Evolutionary conservation across 148 eudicot species (phyloP).

Genomic region (Vaccinium vitisidaea): DNA sequence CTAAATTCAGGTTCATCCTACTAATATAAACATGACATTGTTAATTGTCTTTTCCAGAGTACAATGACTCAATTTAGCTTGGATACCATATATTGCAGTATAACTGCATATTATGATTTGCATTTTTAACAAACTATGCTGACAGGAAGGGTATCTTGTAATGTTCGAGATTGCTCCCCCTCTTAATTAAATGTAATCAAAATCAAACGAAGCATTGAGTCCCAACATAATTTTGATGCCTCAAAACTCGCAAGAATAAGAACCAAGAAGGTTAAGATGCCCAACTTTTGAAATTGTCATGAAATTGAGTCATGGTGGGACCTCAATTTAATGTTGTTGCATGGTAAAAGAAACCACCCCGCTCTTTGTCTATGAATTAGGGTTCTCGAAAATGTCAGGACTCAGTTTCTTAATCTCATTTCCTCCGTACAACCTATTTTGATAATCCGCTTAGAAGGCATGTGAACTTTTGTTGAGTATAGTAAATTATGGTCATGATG

Average conservation of each 20-base stretch:
- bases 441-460: neutral
- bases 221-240: neutral
- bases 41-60: neutral
- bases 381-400: too few relatives aligned
- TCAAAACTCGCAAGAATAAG: neutral
- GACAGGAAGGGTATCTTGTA: neutral
- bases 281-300: neutral
- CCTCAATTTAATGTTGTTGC: neutral
- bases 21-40: neutral
- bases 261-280: conserved; percentile 5
- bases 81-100: conserved; percentile 7
- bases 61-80: neutral
- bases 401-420: neutral
- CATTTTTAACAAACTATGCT: neutral
- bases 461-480: neutral
- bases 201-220: neutral
- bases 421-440: neutral
- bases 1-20: neutral
- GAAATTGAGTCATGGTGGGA: neutral
- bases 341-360: neutral
- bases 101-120: neutral
- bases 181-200: neutral
- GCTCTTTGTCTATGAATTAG: neutral
- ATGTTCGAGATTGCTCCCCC: neutral
- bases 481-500: neutral